A percentile compares a stretch with the other conserved stretches of the same genome.
These are phyloP conservation scores for Fusarium keratoplasticum DNA, from an alignment of 2,329 filamentous ascomycete species.

Conservation along the genomic window DNA sequence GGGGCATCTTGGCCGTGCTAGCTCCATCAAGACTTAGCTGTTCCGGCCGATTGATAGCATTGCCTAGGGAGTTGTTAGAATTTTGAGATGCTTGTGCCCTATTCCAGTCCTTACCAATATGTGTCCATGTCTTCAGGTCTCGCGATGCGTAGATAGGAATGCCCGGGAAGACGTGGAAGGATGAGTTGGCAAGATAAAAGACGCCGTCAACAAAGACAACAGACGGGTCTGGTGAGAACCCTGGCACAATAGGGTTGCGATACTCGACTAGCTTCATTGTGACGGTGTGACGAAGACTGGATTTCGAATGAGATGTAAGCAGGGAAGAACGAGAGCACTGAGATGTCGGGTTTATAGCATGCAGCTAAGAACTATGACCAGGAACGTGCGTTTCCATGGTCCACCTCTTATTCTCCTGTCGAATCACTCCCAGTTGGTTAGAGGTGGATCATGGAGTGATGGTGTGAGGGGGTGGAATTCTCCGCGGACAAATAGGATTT, in stretches of 20 bases:
- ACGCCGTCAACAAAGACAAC: constrained; percentile 25
- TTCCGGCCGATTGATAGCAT: constrained; percentile 27
- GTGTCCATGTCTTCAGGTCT: constrained; percentile 23
- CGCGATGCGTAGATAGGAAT: constrained; percentile 26
- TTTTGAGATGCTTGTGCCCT: neutral
- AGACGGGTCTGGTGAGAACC: constrained; percentile 28
- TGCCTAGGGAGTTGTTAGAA: constrained; percentile 9
- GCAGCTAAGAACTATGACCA: neutral
- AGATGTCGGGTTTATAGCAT: neutral
- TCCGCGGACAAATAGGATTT: constrained; percentile 21
- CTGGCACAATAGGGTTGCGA: constrained; percentile 21
- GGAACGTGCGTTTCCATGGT: neutral
- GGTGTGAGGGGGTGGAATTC: neutral
- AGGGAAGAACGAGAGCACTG: neutral
- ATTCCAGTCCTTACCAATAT: constrained; percentile 6
- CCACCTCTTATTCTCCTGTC: neutral
- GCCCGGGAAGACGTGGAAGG: constrained; percentile 29
- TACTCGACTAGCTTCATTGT: constrained; percentile 2
- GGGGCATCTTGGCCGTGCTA: constrained; percentile 6
- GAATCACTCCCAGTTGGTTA: neutral
- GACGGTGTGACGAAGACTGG: neutral
- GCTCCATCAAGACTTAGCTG: constrained; percentile 20
- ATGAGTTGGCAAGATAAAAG: constrained; percentile 30
- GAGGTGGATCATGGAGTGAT: neutral
- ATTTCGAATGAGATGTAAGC: neutral